These are phyloP conservation scores for Didymella segeticola DNA, from an alignment of 2,329 filamentous ascomycete genomes.

Conservation along the genomic window DNA sequence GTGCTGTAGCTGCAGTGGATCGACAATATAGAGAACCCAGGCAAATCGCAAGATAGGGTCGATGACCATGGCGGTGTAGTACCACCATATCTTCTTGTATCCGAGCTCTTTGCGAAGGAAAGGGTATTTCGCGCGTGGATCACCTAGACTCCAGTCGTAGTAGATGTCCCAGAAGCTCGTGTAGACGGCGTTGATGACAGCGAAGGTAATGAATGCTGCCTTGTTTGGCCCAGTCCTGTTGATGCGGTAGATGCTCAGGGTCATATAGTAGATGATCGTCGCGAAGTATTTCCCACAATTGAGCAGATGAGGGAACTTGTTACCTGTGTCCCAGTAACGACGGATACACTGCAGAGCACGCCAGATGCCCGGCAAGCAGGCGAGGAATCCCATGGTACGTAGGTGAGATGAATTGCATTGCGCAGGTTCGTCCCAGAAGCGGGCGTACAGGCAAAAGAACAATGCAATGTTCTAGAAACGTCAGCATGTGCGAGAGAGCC, in stretches of 20 bases:
- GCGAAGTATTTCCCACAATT: slow-evolving; percentile 92
- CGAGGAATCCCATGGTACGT: slow-evolving; percentile 83
- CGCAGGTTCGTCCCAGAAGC: slow-evolving; percentile 72
- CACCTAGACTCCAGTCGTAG: slow-evolving; percentile 95
- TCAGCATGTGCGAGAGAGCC: too few relatives aligned
- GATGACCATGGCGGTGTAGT: slow-evolving; percentile 83
- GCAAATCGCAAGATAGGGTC: slow-evolving; percentile 89
- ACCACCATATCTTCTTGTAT: slow-evolving; percentile 79
- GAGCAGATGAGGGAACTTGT: slow-evolving; percentile 88
- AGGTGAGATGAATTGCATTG: slow-evolving; percentile 89
- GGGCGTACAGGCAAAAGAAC: slow-evolving; percentile 93
- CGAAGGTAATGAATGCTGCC: slow-evolving; percentile 80
- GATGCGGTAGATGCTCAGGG: slow-evolving; percentile 84
- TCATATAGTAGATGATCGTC: slow-evolving; percentile 80
- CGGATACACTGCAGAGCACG: slow-evolving; percentile 88
- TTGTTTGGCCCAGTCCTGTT: slow-evolving; percentile 64
- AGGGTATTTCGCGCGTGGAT: slow-evolving; percentile 71
- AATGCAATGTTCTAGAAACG: slow-evolving; percentile 74
- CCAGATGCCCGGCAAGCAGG: slow-evolving; percentile 84
- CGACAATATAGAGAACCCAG: slow-evolving; percentile 94
- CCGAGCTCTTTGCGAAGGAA: slow-evolving; percentile 74
- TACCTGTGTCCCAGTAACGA: slow-evolving; percentile 84
- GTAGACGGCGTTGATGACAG: slow-evolving; percentile 83
- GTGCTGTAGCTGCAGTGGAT: slow-evolving; percentile 79
- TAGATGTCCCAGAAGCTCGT: slow-evolving; percentile 89